A percentile compares a stretch with the other conserved stretches of the same genome.
Conservation (phyloP, 306 rosid species). For the Prunus armeniaca region DNA sequence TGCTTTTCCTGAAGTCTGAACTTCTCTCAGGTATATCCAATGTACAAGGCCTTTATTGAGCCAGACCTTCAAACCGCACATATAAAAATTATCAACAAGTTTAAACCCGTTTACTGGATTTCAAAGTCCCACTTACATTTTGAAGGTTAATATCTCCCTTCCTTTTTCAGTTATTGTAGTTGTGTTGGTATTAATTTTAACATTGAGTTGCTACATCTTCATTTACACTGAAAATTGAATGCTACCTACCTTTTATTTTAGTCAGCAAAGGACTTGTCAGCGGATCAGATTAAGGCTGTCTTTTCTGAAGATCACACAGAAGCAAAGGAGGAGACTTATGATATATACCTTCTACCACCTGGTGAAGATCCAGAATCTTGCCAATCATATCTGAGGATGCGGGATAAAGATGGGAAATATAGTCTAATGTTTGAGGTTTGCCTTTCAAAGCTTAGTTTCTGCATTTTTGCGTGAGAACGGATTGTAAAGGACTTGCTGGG, state of each 20-base stretch:
- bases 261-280: slow-evolving; percentile 74
- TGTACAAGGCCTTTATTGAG: slow-evolving; percentile 98
- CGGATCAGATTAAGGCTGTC: slow-evolving; percentile 66
- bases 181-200: slow-evolving; percentile 12
- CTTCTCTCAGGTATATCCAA: slow-evolving; percentile 78
- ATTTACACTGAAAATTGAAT: slow-evolving; percentile 16
- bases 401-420: slow-evolving; percentile 97
- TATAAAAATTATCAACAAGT: slow-evolving; percentile 84
- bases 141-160: slow-evolving; percentile 55
- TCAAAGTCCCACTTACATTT: slow-evolving; percentile 91
- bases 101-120: slow-evolving; percentile 97
- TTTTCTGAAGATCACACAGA: slow-evolving; percentile 73
- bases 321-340: slow-evolving; percentile 81
- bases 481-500: neutral
- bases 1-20: slow-evolving; percentile 27
- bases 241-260: slow-evolving; percentile 37
- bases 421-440: slow-evolving; percentile 99
- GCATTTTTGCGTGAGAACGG: slow-evolving; percentile 3
- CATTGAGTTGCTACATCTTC: slow-evolving; percentile 12
- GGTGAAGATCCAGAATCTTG: slow-evolving; percentile 99
- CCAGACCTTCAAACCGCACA: slow-evolving; percentile 98
- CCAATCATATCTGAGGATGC: slow-evolving; percentile 98
- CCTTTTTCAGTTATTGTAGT: slow-evolving; percentile 12
- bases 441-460: slow-evolving; percentile 19
- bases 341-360: slow-evolving; percentile 95